Evolutionary conservation across 306 rosid genomes (phyloP).

Genomic region (Potentilla sterilis): DNA sequence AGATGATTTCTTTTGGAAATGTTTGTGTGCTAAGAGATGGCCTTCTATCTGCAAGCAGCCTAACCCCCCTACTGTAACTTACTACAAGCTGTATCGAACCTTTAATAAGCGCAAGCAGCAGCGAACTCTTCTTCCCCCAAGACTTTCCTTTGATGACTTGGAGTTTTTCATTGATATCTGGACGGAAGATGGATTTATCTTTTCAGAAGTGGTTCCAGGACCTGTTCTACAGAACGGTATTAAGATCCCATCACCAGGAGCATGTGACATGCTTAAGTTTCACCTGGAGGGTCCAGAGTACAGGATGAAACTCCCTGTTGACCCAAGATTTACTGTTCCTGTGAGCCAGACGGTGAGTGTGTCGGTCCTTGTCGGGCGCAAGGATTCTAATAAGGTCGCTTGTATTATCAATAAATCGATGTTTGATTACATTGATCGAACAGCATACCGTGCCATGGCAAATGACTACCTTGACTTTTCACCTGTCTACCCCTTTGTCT

Average conservation of each 20-base stretch:
- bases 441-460: conserved; percentile 73
- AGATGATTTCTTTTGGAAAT: conserved; percentile 94
- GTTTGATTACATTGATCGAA: conserved; percentile 78
- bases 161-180: conserved; percentile 90
- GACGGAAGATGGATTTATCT: conserved; percentile 58
- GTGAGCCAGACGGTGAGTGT: conserved; percentile 58
- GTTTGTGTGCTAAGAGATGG: conserved; percentile 84
- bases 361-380: conserved; percentile 76
- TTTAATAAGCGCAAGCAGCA: conserved; percentile 56
- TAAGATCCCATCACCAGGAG: conserved; percentile 50
- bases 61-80: conserved; percentile 52
- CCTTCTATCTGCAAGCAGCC: conserved; percentile 86
- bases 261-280: conserved; percentile 56
- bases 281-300: conserved; percentile 60
- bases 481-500: conserved; percentile 63
- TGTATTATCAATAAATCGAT: conserved; percentile 57
- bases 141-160: conserved; percentile 77
- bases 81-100: conserved; percentile 59
- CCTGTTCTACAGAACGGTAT: conserved; percentile 51
- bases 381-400: conserved; percentile 81
- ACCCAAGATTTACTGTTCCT: conserved; percentile 72
- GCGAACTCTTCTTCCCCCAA: conserved; percentile 73
- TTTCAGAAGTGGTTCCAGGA: conserved; percentile 82
- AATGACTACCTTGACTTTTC: conserved; percentile 87
- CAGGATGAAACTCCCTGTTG: conserved; percentile 75